Evolutionary conservation across 345 rosid species (phyloP).

Genomic region (Salix udensis): DNA sequence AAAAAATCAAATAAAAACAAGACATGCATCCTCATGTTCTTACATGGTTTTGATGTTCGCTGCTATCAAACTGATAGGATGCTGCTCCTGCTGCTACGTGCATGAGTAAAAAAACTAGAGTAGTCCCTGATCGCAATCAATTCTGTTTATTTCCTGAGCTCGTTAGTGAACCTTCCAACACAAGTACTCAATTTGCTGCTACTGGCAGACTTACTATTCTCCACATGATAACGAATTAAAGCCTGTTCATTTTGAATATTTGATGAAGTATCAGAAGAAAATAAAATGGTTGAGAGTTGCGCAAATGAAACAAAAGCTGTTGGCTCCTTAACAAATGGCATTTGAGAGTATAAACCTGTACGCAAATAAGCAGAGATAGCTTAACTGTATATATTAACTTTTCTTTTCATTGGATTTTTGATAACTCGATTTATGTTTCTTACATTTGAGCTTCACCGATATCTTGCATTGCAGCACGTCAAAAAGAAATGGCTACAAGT

Average conservation of each 20-base stretch:
- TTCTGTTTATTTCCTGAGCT: too few relatives aligned
- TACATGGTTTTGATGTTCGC: neutral
- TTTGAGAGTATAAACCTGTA: neutral
- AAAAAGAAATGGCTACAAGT: conserved; percentile 61
- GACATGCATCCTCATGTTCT: neutral
- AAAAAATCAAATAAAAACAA: neutral
- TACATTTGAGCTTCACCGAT: neutral
- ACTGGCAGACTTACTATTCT: too few relatives aligned
- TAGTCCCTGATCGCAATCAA: neutral
- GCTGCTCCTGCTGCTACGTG: neutral
- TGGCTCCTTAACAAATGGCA: too few relatives aligned
- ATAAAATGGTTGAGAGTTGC: too few relatives aligned
- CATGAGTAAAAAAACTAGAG: neutral
- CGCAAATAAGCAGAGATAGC: neutral
- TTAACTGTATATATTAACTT: neutral
- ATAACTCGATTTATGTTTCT: too few relatives aligned
- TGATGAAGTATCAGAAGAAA: too few relatives aligned
- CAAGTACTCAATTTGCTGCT: too few relatives aligned
- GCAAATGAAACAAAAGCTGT: too few relatives aligned
- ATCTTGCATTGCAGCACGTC: conserved; percentile 58
- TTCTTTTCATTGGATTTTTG: neutral
- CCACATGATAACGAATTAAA: too few relatives aligned
- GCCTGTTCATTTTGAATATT: too few relatives aligned
- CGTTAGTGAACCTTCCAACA: too few relatives aligned
- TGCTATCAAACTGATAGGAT: neutral